These are phyloP conservation scores for Effrenium voratum DNA, from an alignment of 73 alveolate species.

Conservation along the genomic window DNA sequence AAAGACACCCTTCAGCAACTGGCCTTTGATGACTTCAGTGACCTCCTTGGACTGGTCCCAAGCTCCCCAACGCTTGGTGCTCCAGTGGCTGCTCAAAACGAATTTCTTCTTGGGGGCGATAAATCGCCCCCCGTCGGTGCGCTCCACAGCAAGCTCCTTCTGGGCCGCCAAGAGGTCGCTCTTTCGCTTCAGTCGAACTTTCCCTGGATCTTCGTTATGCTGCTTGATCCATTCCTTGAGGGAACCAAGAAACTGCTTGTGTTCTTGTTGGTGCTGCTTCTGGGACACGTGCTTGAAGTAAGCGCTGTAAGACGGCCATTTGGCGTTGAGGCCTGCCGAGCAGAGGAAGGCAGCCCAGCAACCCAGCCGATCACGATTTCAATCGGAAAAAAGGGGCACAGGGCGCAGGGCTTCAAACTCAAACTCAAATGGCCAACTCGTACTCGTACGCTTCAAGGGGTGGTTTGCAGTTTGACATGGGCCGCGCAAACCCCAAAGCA, in stretches of 20 bases:
- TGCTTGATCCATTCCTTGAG: conserved; percentile 34
- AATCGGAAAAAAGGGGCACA: too few species aligned
- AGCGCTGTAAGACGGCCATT: not conserved
- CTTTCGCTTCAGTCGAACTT: not conserved
- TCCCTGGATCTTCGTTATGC: conserved; percentile 9
- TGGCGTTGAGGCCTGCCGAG: too few species aligned
- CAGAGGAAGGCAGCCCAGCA: too few species aligned
- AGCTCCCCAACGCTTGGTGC: not conserved
- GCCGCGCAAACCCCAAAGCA: too few species aligned
- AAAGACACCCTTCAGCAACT: not conserved
- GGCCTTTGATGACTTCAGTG: not conserved
- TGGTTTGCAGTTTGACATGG: too few species aligned
- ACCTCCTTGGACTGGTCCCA: conserved; percentile 1
- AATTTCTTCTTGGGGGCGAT: conserved; percentile 36
- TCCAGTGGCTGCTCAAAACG: not conserved
- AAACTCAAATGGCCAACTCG: too few species aligned
- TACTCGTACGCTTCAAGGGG: too few species aligned
- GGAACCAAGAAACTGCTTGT: conserved; percentile 3
- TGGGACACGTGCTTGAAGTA: conserved; percentile 8
- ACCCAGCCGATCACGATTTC: too few species aligned
- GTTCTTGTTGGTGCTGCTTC: not conserved
- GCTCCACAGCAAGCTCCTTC: not conserved
- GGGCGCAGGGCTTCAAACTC: too few species aligned
- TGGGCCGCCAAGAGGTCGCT: not conserved
- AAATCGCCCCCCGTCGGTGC: not conserved